Percentiles rank a stretch among this genome's conserved stretches.
Evolutionary conservation across 2,329 filamentous ascomycete genomes (phyloP).

Genomic region (Penicillium crustosum): DNA sequence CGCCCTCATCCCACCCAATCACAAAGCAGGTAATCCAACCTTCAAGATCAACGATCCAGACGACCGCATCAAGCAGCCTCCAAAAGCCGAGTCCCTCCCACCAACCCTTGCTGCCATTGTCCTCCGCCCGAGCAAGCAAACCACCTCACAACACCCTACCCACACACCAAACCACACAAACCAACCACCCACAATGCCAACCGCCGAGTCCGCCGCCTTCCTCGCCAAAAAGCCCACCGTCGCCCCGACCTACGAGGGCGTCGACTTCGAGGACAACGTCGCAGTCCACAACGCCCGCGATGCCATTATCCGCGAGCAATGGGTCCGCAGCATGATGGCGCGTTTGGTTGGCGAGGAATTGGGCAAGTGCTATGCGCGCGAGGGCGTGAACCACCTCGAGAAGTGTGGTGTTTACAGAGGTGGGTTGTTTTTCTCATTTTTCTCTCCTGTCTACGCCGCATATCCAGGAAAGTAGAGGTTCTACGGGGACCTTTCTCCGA

Average conservation of each 20-base stretch:
- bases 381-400: conserved; percentile 67
- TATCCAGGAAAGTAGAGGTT: too few species aligned
- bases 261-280: conserved; percentile 65
- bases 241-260: conserved; percentile 64
- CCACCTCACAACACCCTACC: neutral
- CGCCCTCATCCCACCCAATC: conserved; percentile 31
- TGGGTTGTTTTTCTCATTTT: conserved; percentile 38
- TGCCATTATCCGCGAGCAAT: conserved; percentile 65
- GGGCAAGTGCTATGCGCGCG: conserved; percentile 64
- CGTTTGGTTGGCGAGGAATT: conserved; percentile 65
- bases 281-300: conserved; percentile 65
- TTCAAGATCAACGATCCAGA: conserved; percentile 20
- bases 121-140: neutral
- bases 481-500: too few species aligned
- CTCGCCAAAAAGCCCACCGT: conserved; percentile 66
- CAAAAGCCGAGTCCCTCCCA: conserved; percentile 7
- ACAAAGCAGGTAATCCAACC: conserved; percentile 28
- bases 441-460: neutral
- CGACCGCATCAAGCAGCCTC: conserved; percentile 18
- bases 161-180: neutral
- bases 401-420: conserved; percentile 66
- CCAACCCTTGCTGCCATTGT: conserved; percentile 8
- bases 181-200: conserved; percentile 54
- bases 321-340: conserved; percentile 69
- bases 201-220: conserved; percentile 63